Base-by-base conservation (phyloP, 106 monocot genomes). In the Dendrobium huoshanense region DNA sequence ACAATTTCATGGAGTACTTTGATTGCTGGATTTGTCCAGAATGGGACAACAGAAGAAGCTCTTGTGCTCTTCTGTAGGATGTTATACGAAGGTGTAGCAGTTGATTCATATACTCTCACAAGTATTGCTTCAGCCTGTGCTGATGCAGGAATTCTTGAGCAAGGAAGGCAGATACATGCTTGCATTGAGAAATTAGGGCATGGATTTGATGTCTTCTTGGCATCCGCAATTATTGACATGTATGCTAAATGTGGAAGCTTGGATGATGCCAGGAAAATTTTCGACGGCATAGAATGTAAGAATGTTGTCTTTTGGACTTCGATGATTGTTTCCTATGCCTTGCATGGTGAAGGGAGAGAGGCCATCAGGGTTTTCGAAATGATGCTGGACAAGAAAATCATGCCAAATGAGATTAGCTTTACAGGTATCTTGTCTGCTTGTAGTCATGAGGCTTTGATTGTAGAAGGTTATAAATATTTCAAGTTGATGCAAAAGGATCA, bases 211-310 rank as follows among this genome's bases (percentile, higher is more conserved):
- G 77, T 72, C 18, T 81, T 80, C 59, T 22, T 91, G 55, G 78
- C 81, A 56, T 91, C 92, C 44, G 86, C 92, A 3, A 77, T 95
- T 22, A 88, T 79, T 19, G 85, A 95, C 65, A 93, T 93, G 95
- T 95, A 95, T 86, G 86, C 91, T 24, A 93, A 92, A 68, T 95
- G 95, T 80, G 95, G 95, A 61, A 91, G 87, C 58, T 67, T 95
- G 70, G 85, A 87, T 59, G 91, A 93, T 88, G 92, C 92, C 25
- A 31, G 64, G 42, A 78, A 77, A 27, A 79, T 77, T 41, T 95
- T 95, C 81, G 41, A 84, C 9, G 64, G 55, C 43, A 41, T 78
- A 17, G 25, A 43, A 18, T 64, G 16, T 41, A 67, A 17, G 7
- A 93, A 93, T 82, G 79, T 88, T 55, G 86, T 91, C 16, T 72